phyloP scores from a whole-genome alignment of 345 rosid species.

The Kernera saxatilis region DNA sequence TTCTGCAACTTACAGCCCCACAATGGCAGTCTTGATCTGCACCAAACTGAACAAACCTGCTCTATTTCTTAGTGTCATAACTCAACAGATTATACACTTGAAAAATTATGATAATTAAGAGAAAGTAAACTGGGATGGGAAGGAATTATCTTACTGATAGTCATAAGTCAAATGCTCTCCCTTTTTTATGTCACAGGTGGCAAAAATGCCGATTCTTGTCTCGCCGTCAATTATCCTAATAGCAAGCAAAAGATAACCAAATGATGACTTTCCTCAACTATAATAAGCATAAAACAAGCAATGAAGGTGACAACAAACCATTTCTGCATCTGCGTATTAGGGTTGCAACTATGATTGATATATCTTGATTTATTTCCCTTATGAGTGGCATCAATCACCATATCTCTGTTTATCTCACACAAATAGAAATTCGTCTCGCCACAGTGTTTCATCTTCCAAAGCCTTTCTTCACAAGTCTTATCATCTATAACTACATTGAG shows the following conservation, averaged over 20 bases:
- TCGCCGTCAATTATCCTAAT: conserved; percentile 94
- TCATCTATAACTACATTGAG: conserved; percentile 81
- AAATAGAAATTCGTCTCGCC: conserved; percentile 95
- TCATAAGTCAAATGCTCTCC: conserved; percentile 98
- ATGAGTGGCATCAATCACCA: conserved; percentile 98
- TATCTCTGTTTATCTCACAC: conserved; percentile 94
- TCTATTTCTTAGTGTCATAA: conserved; percentile 47
- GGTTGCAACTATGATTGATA: conserved; percentile 94
- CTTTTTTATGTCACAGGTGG: conserved; percentile 64
- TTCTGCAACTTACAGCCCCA: conserved; percentile 77
- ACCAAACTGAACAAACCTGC: conserved; percentile 99
- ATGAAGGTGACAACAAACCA: conserved; percentile 42
- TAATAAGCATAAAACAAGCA: neutral
- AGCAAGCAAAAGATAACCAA: neutral
- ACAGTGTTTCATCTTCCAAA: conserved; percentile 91
- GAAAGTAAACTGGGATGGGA: conserved; percentile 8
- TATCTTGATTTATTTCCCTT: conserved; percentile 98
- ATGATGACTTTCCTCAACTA: neutral
- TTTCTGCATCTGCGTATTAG: conserved; percentile 99
- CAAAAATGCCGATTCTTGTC: conserved; percentile 98
- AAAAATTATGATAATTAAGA: neutral
- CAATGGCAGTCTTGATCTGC: conserved; percentile 99
- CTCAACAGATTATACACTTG: neutral
- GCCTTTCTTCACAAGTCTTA: conserved; percentile 97
- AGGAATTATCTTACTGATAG: conserved; percentile 70